Base-by-base conservation (phyloP, 768 basidiomycete species). In the Roridomyces roridus region DNA sequence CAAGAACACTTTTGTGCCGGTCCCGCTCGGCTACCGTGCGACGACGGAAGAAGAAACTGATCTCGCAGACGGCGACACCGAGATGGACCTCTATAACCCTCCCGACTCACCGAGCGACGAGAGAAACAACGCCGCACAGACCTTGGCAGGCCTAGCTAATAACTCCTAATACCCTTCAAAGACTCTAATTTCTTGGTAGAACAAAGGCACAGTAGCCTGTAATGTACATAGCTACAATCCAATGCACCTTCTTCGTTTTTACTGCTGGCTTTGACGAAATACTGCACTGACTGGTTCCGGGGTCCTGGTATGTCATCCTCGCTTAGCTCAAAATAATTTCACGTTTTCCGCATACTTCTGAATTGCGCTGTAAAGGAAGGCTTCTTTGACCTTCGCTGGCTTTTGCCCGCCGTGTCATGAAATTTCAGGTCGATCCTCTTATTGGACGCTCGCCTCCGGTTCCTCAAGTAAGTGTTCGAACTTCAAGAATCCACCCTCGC, bases 21-120 rank as follows among this genome's bases (percentile, higher is more conserved):
- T 52, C 8, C 51, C 51, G 14, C 51, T 35, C 6, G 51, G 51
- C n/a, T 52, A 52, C 35, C 51, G 43, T 15, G 41, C 28, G 8
- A 3, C 6, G 20, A 40, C 41, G 41, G 40, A 24, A 9, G 40
- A 51, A 29, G 23, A 23, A 28, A 18, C 29, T 8, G 29, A 12
- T 4, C 14, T 12, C 5, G 48, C 39, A 15, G 39, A 50, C 15
- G 49, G 29, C 6, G 18, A 41, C 37, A 2, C 1, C 12, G 48
- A 49, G 26, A 14, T 51, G 39, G 40, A 51, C 24, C 39, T 51
- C 15, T 42, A 6, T 3, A 41, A 41, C 10, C 20, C 39, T 0
- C 11, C 37, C 1, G 25, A 6, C 15, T 28, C 40, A 6, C 15
- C 37, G 37, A 20, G 5, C 14, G 47, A 48, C 4, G 21, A n/a